These are phyloP conservation scores for Colletotrichum spinosum DNA, from an alignment of 2,329 filamentous ascomycete genomes.

Conservation along the genomic window DNA sequence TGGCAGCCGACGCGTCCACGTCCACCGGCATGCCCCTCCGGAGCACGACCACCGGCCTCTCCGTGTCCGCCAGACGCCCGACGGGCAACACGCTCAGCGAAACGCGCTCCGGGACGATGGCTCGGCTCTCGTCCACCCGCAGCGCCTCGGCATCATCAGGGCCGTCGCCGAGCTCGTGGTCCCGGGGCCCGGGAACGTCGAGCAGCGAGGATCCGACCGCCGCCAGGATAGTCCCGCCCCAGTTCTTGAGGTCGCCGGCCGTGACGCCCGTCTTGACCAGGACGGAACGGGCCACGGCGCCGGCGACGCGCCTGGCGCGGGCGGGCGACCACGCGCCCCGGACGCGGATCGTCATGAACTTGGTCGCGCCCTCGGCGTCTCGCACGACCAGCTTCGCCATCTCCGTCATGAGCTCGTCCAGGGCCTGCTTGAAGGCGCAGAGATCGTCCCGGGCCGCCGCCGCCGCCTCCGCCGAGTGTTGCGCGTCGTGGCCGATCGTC, in stretches of 20 bases:
- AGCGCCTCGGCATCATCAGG: constrained; percentile 65
- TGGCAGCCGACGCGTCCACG: too few relatives aligned
- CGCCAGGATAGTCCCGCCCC: constrained; percentile 96
- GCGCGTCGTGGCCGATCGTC: constrained; percentile 55
- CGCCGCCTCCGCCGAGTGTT: too few relatives aligned
- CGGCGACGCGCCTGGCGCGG: constrained; percentile 83
- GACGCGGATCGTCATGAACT: constrained; percentile 94
- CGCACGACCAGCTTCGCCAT: constrained; percentile 94
- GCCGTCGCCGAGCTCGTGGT: constrained; percentile 65
- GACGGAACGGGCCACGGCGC: constrained; percentile 88
- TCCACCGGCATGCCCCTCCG: too few relatives aligned
- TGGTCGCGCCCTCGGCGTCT: constrained; percentile 96
- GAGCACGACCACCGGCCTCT: too few relatives aligned
- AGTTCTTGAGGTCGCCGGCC: constrained; percentile 91
- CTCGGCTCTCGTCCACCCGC: constrained; percentile 78
- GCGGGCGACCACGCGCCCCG: constrained; percentile 70
- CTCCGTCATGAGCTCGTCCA: constrained; percentile 83
- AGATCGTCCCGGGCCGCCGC: constrained; percentile 70
- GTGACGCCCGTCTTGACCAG: constrained; percentile 98
- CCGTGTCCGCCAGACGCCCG: too few relatives aligned
- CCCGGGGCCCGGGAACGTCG: constrained; percentile 61
- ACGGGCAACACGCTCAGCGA: too few relatives aligned
- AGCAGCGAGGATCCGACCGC: constrained; percentile 80
- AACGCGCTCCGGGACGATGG: too few relatives aligned
- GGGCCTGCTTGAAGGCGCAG: constrained; percentile 73